A percentile compares a stretch with the other conserved stretches of the same genome.
Conservation (phyloP, 371 early-diverging fungal species). For the Blakeslea trispora region DNA sequence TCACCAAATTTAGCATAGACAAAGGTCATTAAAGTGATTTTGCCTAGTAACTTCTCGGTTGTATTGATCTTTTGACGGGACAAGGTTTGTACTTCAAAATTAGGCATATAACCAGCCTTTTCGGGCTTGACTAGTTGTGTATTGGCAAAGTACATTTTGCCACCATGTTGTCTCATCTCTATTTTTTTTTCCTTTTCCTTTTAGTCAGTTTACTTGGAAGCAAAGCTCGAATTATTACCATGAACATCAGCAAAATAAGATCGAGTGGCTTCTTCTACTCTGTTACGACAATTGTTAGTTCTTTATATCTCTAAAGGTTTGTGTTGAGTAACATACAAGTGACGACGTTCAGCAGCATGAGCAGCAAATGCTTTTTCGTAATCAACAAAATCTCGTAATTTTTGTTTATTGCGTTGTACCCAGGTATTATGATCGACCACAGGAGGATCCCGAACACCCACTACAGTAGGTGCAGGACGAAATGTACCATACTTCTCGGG, state of each 20-base stretch:
- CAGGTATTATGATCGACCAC: constrained; percentile 38
- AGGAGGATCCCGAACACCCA: constrained; percentile 46
- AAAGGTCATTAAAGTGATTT: constrained; percentile 67
- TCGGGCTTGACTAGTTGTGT: constrained; percentile 47
- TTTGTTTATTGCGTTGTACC: constrained; percentile 45
- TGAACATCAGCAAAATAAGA: constrained; percentile 71
- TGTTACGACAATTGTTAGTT: constrained; percentile 13
- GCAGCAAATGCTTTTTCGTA: constrained; percentile 55
- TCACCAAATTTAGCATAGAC: constrained; percentile 76
- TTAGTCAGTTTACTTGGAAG: background rate
- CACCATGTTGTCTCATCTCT: constrained; percentile 68
- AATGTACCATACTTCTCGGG: constrained; percentile 23
- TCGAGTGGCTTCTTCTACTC: constrained; percentile 61
- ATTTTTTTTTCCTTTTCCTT: background rate
- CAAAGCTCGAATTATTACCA: constrained; percentile 35
- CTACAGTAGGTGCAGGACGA: constrained; percentile 33
- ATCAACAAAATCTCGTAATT: constrained; percentile 45
- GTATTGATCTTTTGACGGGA: constrained; percentile 57
- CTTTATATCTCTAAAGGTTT: too few relatives aligned
- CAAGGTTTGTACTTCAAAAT: constrained; percentile 63
- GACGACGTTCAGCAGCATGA: constrained; percentile 56
- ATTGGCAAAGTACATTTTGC: constrained; percentile 69
- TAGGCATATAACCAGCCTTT: constrained; percentile 73
- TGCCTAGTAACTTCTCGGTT: constrained; percentile 53
- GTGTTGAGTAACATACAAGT: constrained; percentile 52